phyloP scores from a whole-genome alignment of 2,329 filamentous ascomycete species.

The Helminthosporium solani region DNA sequence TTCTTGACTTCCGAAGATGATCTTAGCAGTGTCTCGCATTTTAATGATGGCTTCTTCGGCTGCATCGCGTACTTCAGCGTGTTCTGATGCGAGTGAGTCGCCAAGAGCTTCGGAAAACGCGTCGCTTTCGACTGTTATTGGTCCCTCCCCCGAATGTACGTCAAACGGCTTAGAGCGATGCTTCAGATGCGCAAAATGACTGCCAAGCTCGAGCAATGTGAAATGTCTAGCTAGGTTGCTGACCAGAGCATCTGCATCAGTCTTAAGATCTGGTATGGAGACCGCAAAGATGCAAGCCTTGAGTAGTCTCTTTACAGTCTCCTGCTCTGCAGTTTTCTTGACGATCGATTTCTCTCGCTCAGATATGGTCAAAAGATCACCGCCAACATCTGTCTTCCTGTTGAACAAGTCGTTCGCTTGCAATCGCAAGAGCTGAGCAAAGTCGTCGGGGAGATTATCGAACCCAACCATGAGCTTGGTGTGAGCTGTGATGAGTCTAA shows the following conservation, averaged over 20 bases:
- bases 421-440: conserved; percentile 78
- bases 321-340: conserved; percentile 84
- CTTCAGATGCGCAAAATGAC: conserved; percentile 77
- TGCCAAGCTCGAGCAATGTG: conserved; percentile 83
- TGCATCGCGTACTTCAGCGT: conserved; percentile 74
- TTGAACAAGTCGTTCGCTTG: conserved; percentile 83
- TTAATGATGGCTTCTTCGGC: conserved; percentile 76
- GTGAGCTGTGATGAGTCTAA: conserved; percentile 83
- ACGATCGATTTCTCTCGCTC: conserved; percentile 79
- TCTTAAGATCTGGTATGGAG: conserved; percentile 76
- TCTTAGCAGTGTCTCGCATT: conserved; percentile 72
- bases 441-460: conserved; percentile 85
- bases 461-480: conserved; percentile 87
- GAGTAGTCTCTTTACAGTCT: conserved; percentile 78
- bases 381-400: conserved; percentile 69
- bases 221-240: conserved; percentile 86
- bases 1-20: conserved; percentile 74
- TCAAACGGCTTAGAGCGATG: conserved; percentile 78
- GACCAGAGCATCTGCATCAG: conserved; percentile 73
- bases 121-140: conserved; percentile 81
- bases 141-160: conserved; percentile 81
- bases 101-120: conserved; percentile 86
- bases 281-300: conserved; percentile 86
- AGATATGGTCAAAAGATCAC: conserved; percentile 69
- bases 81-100: conserved; percentile 85